A percentile compares a stretch with the other conserved stretches of the same genome.
phyloP scores from a whole-genome alignment of 768 basidiomycete species.

The Rhodotorula babjevae region DNA sequence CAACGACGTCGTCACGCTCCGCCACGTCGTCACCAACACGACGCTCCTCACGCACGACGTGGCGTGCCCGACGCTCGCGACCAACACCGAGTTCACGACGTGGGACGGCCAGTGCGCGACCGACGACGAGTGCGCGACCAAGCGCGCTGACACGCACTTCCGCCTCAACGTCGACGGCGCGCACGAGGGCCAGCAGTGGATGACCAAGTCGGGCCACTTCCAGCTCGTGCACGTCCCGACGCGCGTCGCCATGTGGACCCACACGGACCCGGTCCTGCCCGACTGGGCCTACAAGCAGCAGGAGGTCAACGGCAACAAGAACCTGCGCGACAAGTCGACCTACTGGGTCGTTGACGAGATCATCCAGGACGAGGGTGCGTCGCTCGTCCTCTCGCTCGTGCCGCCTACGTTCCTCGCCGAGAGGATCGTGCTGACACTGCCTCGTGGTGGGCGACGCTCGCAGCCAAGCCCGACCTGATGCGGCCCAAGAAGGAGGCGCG shows the following conservation, averaged over 20 bases:
- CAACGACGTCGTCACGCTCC: slow-evolving; percentile 77
- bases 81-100: slow-evolving; percentile 98
- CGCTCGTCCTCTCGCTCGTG: too few species aligned
- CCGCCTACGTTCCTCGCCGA: too few species aligned
- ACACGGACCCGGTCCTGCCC: slow-evolving; percentile 66
- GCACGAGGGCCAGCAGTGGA: slow-evolving; percentile 75
- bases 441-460: slow-evolving; percentile 49
- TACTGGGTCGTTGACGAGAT: slow-evolving; percentile 88
- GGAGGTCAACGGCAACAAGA: slow-evolving; percentile 97
- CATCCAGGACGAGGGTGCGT: slow-evolving; percentile 61
- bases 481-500: slow-evolving; percentile 25
- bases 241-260: slow-evolving; percentile 90
- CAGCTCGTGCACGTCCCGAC: slow-evolving; percentile 82
- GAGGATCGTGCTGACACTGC: neutral
- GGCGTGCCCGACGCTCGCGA: slow-evolving; percentile 91
- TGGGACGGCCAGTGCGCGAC: slow-evolving; percentile 66
- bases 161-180: slow-evolving; percentile 66
- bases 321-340: slow-evolving; percentile 69
- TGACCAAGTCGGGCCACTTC: slow-evolving; percentile 90
- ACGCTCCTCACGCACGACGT: slow-evolving; percentile 92
- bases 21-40: slow-evolving; percentile 78
- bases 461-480: slow-evolving; percentile 22
- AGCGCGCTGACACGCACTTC: slow-evolving; percentile 88
- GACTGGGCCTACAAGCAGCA: slow-evolving; percentile 98
- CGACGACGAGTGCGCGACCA: slow-evolving; percentile 49